Base-by-base conservation (phyloP, 305 asterid genomes). In the Fraxinus platypoda region DNA sequence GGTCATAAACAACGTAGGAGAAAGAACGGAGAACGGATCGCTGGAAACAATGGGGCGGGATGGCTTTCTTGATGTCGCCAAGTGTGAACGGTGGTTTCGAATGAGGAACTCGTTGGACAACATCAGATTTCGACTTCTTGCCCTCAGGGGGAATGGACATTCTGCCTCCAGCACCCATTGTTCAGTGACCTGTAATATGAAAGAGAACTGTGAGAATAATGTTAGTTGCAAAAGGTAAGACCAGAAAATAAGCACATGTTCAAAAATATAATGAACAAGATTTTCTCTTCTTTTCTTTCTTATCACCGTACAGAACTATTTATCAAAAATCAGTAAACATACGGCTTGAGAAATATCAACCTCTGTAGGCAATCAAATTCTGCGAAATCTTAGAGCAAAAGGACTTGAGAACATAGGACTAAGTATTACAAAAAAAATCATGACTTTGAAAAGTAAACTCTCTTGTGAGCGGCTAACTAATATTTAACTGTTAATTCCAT, bases 121-220 rank as follows among this genome's bases (percentile, higher is more conserved):
- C 84, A 37, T 86, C 88, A 68, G 89, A 73, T 25, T 82, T 77
- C 26, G 79, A 17, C 62, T 38, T 84, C 77, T 86, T 84, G 28
- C 80, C 87, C 81, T 74, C 84, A 0, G 68, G 70, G 72, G 87
- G 85, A 71, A 85, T 77, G 6, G 84, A 81, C 91, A 84, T 88
- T 72, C 88, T 75, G 79, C 91, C 91, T 62, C 91, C 91, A 0
- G 88, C 88, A 76, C 91, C 91, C 89, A 88, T 86, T 83, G 87
- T 74, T 78, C 80, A 75, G 74, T 54, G 71, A 76, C 80, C 91
- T 84, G 82, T 73, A 86, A 33, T 19, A 54, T 7, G 6, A 34
- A 43, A 75, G 25, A 78, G 3, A 15, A 68, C 11, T 26, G 28
- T 64, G 72, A 62, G 71, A 23, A 62, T 62, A 62, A 64, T 25